Base-by-base conservation (phyloP, 352 stramenopile species). In the Blastocystis sp. region DNA sequence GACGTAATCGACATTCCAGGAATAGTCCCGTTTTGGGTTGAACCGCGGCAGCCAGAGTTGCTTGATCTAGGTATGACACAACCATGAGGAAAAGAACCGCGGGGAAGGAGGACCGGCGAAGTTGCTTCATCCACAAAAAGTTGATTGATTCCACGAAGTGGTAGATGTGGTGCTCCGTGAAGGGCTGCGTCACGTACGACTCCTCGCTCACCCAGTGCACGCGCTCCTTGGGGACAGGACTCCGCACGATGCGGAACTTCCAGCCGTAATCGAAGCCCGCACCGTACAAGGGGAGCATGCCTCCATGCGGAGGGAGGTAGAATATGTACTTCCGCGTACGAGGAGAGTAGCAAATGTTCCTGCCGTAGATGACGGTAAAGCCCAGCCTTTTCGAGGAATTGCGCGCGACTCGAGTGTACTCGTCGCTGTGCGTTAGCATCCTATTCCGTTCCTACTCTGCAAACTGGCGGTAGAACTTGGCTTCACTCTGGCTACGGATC, bases 271-370 rank as follows among this genome's bases (percentile, higher is more conserved):
- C 41, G 16, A 10, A 35, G 33, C 3, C 4, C n/a, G 26, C 26
- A 24, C 24, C 37, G n/a, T 10, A 9, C 3, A 19, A 19, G 4
- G 35, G 69, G n/a, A 33, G 13, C 19, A 24, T 37, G 10, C 9
- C 66, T n/a, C n/a, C n/a, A n/a, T n/a, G n/a, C n/a, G n/a, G n/a
- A n/a, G n/a, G n/a, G 2, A 33, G 12, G n/a, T 63, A 45, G 37
- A 81, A 63, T 10, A 65, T 37, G 60, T 81, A 81, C 16, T 12
- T 21, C 51, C 39, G 35, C 13, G 12, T 62, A 6, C 61, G 19
- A 31, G 61, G 24, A 37, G 65, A 41, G 60, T 81, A 81, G n/a
- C 71, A 81, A 21, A 81, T 65, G 71, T 81, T 81, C n/a, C 66
- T 81, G 26, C 37, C 71, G 60, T 81, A 65, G 33, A 81, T 59